Percentiles rank a stretch among this genome's conserved stretches.
These are phyloP conservation scores for Gynochthodes officinalis DNA, from an alignment of 257 asterid genomes.

Conservation along the genomic window DNA sequence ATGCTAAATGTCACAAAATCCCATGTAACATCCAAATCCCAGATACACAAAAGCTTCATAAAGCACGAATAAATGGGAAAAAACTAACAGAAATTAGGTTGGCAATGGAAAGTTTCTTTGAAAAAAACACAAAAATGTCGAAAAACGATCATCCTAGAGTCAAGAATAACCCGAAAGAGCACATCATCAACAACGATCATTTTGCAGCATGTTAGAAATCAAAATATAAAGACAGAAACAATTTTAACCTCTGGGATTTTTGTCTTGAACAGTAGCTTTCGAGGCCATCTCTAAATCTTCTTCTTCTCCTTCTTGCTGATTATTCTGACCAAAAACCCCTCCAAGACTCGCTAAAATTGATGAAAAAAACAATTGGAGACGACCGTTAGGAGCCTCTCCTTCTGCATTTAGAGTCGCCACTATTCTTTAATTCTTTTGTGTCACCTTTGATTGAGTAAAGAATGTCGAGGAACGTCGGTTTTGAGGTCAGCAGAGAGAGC, in stretches of 20 bases:
- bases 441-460: neutral
- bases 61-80: neutral
- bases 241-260: conserved; percentile 44
- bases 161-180: no score
- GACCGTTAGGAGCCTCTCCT: conserved; percentile 64
- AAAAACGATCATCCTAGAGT: no score
- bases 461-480: neutral
- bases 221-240: neutral
- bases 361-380: conserved; percentile 64
- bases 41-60: neutral
- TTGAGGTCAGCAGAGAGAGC: conserved; percentile 9
- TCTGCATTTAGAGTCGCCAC: conserved; percentile 63
- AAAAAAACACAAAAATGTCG: no score
- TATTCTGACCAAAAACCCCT: conserved; percentile 50
- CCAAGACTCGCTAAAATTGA: conserved; percentile 63
- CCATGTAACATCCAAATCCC: neutral
- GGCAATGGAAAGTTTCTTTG: no score
- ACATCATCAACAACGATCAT: no score
- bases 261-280: conserved; percentile 37
- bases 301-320: conserved; percentile 24
- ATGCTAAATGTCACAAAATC: neutral
- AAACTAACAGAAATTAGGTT: no score
- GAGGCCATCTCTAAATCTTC: conserved; percentile 44
- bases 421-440: conserved; percentile 7
- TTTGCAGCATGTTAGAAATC: no score